phyloP scores from a whole-genome alignment of 805 yeast genomes.

The Ogataea zsoltii region DNA sequence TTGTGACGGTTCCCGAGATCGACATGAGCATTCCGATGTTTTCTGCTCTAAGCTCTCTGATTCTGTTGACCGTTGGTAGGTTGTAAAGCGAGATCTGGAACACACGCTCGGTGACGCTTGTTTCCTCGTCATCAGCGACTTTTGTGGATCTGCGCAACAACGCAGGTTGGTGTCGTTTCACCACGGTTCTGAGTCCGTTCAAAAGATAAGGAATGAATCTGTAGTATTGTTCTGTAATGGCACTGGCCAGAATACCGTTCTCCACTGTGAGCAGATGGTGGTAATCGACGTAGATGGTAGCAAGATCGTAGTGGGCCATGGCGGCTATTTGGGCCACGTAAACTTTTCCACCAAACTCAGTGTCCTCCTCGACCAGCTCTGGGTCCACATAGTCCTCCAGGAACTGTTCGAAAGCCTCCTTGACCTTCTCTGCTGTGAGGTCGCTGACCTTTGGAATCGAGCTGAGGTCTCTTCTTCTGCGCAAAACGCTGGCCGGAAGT shows the following conservation, averaged over 20 bases:
- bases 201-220: slow-evolving; percentile 86
- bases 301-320: slow-evolving; percentile 72
- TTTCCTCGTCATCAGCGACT: slow-evolving; percentile 39
- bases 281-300: slow-evolving; percentile 83
- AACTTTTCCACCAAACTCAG: slow-evolving; percentile 52
- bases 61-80: slow-evolving; percentile 76
- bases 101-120: slow-evolving; percentile 62
- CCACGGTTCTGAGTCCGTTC: slow-evolving; percentile 69
- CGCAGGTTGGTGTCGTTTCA: slow-evolving; percentile 74
- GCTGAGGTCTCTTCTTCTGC: slow-evolving; percentile 57
- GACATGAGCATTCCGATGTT: slow-evolving; percentile 82
- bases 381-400: slow-evolving; percentile 62
- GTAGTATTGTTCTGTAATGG: slow-evolving; percentile 88
- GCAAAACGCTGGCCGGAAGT: slow-evolving; percentile 28
- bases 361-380: slow-evolving; percentile 34
- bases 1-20: slow-evolving; percentile 91
- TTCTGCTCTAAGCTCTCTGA: slow-evolving; percentile 88
- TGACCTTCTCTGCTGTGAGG: slow-evolving; percentile 89
- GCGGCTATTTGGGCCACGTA: slow-evolving; percentile 81
- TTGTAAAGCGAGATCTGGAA: slow-evolving; percentile 89
- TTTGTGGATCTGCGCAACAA: slow-evolving; percentile 50
- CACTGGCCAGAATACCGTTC: slow-evolving; percentile 85
- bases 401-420: slow-evolving; percentile 86
- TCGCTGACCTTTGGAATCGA: slow-evolving; percentile 86
- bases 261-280: slow-evolving; percentile 73